Evolutionary conservation across 257 asterid species (phyloP), one percentile per base, ranked within the genome.

Genomic region (Ajuga chamaepitys): DNA sequence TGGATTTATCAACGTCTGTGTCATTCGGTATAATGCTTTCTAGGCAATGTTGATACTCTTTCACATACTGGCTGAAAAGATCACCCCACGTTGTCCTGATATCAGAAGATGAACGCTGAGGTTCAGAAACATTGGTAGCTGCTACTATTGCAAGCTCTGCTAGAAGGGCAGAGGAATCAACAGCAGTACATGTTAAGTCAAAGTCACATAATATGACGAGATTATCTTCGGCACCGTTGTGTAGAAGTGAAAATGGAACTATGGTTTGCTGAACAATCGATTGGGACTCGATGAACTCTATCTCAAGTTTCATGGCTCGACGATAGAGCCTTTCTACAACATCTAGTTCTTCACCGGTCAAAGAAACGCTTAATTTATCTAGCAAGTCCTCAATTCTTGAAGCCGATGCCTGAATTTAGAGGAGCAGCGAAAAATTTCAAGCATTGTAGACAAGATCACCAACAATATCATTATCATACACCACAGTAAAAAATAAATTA

Each of bases 301-400:
- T 54, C 75, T 81, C 82, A 10, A 82, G 88, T 47, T 74, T 79
- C 89, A 85, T 76, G 24, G 89, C 85, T 78, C 78, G 85, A 62
- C 70, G 82, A 75, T 83, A 85, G 28, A 85, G 84, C 81, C 81
- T 75, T 75, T 85, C 93, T 22, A 85, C 87, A 42, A 83, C 81
- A 48, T 79, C 80, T 21, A 85, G 78, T 61, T 85, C 93, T 75
- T 83, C 93, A 44, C 93, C 87, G 4, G 93, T 85, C 81, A 85
- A 83, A 55, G 74, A 77, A 62, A 85, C 52, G 58, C 89, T 76
- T 54, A 85, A 66, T 73, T 85, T 85, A 66, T 85, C 89, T 62
- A 85, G 78, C 74, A 83, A 70, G 72, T 83, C 93, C 74, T 83
- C 89, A 34, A 83, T 83, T 56, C 81, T 81, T 20, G 80, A 81